These are phyloP conservation scores for Talaromyces albobiverticillius DNA, from an alignment of 2,329 filamentous ascomycete species.

Conservation along the genomic window DNA sequence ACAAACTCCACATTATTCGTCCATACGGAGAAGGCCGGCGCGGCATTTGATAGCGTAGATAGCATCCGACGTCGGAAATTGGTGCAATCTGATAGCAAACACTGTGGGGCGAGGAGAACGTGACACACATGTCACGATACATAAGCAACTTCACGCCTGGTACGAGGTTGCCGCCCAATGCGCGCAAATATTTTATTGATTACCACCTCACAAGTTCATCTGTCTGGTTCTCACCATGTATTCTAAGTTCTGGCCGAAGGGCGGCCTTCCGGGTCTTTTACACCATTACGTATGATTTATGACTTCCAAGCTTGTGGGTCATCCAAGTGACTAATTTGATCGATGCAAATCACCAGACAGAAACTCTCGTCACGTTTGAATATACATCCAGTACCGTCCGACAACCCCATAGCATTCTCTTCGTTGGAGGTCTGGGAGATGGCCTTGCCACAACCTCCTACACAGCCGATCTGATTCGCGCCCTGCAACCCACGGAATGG, in stretches of 20 bases:
- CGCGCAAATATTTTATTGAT: too few species aligned
- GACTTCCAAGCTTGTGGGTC: too few species aligned
- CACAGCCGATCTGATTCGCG: slow-evolving; percentile 40
- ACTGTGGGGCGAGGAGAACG: too few species aligned
- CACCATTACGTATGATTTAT: slow-evolving; percentile 12
- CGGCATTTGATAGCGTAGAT: too few species aligned
- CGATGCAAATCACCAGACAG: background rate
- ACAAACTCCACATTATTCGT: too few species aligned
- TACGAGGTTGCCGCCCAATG: too few species aligned
- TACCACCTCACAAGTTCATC: too few species aligned
- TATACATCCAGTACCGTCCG: slow-evolving; percentile 12
- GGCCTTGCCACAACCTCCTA: slow-evolving; percentile 66
- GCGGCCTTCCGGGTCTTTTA: slow-evolving; percentile 19
- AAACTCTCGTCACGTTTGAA: slow-evolving; percentile 15
- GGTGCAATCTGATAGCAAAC: too few species aligned
- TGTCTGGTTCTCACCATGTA: slow-evolving; percentile 22
- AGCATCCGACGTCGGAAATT: too few species aligned
- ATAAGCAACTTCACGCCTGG: too few species aligned
- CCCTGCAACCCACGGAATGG: slow-evolving; percentile 35
- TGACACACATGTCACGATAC: too few species aligned
- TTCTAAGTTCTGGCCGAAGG: slow-evolving; percentile 36
- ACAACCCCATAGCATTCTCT: slow-evolving; percentile 60
- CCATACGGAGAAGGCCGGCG: too few species aligned
- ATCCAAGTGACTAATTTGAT: background rate
- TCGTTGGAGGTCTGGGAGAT: slow-evolving; percentile 69